phyloP scores from a whole-genome alignment of 2,329 filamentous ascomycete species.

The Diaporthe aspalathi region DNA sequence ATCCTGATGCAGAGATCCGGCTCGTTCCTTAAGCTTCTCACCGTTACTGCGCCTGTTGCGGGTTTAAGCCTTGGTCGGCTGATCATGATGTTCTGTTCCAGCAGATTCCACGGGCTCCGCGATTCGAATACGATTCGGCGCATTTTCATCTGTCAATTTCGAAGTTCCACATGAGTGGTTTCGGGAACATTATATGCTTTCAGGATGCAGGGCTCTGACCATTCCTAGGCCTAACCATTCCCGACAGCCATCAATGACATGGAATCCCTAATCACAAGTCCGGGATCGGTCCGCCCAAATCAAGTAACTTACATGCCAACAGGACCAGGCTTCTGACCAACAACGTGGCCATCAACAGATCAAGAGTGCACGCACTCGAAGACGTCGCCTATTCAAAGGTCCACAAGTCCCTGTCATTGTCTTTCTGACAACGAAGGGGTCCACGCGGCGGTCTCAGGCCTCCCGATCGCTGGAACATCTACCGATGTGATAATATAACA shows the following conservation, averaged over 20 bases:
- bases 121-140: constrained; percentile 7
- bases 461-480: not conserved
- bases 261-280: not conserved
- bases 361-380: not conserved
- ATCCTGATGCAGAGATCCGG: not conserved
- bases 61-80: constrained; percentile 2
- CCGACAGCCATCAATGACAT: constrained; percentile 11
- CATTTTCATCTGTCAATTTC: constrained; percentile 15
- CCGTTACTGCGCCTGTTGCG: constrained; percentile 7
- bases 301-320: not conserved
- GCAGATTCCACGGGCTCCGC: not conserved
- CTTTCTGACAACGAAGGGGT: not conserved
- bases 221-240: too few species aligned
- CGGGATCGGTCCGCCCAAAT: not conserved
- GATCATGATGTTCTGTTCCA: constrained; percentile 10
- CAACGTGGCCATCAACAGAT: not conserved
- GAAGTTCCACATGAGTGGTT: not conserved
- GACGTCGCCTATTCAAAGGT: not conserved
- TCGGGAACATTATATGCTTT: constrained; percentile 6
- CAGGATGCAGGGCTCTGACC: constrained; percentile 7
- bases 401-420: not conserved
- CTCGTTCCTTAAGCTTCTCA: not conserved
- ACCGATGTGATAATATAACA: not conserved
- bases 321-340: not conserved
- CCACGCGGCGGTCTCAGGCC: not conserved